These are phyloP conservation scores for Camelina hispida DNA, from an alignment of 345 rosid genomes.

Conservation along the genomic window DNA sequence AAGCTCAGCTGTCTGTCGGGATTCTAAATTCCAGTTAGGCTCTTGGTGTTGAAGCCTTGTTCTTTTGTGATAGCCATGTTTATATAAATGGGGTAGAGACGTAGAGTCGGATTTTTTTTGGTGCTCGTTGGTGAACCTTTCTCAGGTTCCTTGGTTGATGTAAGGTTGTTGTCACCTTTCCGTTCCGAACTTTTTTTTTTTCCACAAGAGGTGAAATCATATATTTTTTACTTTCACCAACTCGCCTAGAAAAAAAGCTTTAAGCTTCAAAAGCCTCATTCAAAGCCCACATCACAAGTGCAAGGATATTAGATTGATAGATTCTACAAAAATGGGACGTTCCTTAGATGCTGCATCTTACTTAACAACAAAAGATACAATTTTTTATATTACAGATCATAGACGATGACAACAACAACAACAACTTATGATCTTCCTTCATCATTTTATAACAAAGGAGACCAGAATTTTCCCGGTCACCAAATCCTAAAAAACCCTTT, in stretches of 20 bases:
- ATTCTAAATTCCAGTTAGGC: too few species aligned
- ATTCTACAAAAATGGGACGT: neutral
- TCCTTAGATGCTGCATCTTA: constrained; percentile 15
- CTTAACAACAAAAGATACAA: constrained; percentile 34
- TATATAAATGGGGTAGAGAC: too few species aligned
- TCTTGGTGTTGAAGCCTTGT: too few species aligned
- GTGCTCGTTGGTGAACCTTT: too few species aligned
- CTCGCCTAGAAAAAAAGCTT: neutral
- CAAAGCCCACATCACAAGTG: constrained; percentile 23
- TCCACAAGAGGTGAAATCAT: too few species aligned
- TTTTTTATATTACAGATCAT: constrained; percentile 37
- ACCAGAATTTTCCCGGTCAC: constrained; percentile 33
- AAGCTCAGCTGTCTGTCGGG: too few species aligned
- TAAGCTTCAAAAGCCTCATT: constrained; percentile 11
- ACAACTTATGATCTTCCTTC: constrained; percentile 30
- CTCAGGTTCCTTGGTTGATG: too few species aligned
- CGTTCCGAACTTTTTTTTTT: too few species aligned
- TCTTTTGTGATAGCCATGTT: too few species aligned
- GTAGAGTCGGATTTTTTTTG: too few species aligned
- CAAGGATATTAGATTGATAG: neutral
- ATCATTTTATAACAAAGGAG: constrained; percentile 18
- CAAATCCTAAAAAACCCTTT: constrained; percentile 31
- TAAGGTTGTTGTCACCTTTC: too few species aligned
- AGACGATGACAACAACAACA: constrained; percentile 20
- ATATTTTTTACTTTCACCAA: neutral